Evolutionary conservation across 192 early-diverging fungal species (phyloP).

Genomic region (Chytriomyces hyalinus): DNA sequence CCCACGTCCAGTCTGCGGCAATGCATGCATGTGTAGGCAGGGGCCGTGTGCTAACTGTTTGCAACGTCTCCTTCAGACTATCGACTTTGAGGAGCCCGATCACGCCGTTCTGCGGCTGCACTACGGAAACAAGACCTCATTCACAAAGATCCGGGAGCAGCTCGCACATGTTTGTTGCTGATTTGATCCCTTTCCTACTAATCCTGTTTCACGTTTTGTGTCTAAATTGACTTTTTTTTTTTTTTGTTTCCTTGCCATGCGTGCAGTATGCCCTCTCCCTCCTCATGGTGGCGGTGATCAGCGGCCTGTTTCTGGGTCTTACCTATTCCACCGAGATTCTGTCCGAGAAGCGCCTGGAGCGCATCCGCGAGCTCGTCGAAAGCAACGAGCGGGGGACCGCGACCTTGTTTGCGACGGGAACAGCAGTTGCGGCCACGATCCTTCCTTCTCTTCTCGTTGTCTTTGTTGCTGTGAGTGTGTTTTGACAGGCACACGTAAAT

Average conservation of each 20-base stretch:
- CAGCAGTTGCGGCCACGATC: slow-evolving; percentile 27
- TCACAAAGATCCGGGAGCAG: background rate
- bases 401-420: slow-evolving; percentile 40
- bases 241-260: too few species aligned
- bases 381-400: slow-evolving; percentile 13
- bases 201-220: background rate
- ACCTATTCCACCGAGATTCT: slow-evolving; percentile 41
- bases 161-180: background rate
- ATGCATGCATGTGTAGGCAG: background rate
- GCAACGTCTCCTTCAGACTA: slow-evolving; percentile 29
- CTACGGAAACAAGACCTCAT: slow-evolving; percentile 30
- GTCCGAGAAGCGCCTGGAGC: slow-evolving; percentile 34
- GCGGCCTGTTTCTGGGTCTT: slow-evolving; percentile 32
- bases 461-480: slow-evolving; percentile 27
- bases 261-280: slow-evolving; percentile 38
- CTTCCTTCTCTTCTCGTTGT: slow-evolving; percentile 35
- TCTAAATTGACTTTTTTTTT: slow-evolving; percentile 12
- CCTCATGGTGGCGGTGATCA: slow-evolving; percentile 31
- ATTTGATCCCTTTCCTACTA: background rate
- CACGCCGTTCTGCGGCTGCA: slow-evolving; percentile 36
- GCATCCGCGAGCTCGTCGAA: slow-evolving; percentile 26
- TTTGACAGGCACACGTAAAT: too few species aligned
- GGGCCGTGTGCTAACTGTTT: background rate
- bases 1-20: too few species aligned
- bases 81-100: slow-evolving; percentile 53